A percentile compares a stretch with the other conserved stretches of the same genome.
phyloP scores from a whole-genome alignment of 768 basidiomycete species.

The Strobilomyces dryophilus region DNA sequence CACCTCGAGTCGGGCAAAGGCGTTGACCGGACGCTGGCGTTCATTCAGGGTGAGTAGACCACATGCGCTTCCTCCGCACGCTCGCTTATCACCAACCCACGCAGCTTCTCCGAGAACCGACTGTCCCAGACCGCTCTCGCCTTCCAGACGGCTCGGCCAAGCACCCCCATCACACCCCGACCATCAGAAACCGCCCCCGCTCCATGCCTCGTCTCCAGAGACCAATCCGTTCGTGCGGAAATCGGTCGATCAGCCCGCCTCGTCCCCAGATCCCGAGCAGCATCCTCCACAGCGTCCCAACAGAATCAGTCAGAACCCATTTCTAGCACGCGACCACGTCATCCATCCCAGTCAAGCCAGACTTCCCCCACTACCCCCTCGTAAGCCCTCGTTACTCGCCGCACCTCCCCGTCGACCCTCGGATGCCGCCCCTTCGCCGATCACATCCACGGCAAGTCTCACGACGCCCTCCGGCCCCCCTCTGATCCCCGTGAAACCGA shows the following conservation, averaged over 20 bases:
- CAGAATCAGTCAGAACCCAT: constrained; percentile 31
- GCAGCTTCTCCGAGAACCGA: constrained; percentile 19
- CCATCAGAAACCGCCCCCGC: constrained; percentile 21
- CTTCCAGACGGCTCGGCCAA: constrained; percentile 19
- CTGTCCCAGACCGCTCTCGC: constrained; percentile 13
- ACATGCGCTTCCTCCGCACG: not conserved
- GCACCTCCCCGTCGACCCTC: constrained; percentile 18
- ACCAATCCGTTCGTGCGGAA: constrained; percentile 28
- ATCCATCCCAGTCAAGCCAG: constrained; percentile 14
- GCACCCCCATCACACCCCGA: constrained; percentile 29
- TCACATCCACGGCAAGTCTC: constrained; percentile 3
- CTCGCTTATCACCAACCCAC: constrained; percentile 8
- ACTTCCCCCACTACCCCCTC: constrained; percentile 31
- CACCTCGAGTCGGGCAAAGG: constrained; percentile 61
- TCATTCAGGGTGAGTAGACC: constrained; percentile 60
- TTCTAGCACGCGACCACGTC: constrained; percentile 23
- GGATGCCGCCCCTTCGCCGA: constrained; percentile 7
- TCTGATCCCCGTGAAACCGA: constrained; percentile 22
- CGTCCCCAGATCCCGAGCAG: constrained; percentile 5
- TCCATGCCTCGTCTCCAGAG: constrained; percentile 20
- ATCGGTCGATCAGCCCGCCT: constrained; percentile 13
- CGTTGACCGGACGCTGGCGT: constrained; percentile 63
- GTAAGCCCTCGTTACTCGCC: constrained; percentile 31
- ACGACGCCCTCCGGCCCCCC: constrained; percentile 11
- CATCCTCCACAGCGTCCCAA: constrained; percentile 11